These are phyloP conservation scores for Leishmania aethiopica DNA, from an alignment of 208 protist genomes.

Conservation along the genomic window DNA sequence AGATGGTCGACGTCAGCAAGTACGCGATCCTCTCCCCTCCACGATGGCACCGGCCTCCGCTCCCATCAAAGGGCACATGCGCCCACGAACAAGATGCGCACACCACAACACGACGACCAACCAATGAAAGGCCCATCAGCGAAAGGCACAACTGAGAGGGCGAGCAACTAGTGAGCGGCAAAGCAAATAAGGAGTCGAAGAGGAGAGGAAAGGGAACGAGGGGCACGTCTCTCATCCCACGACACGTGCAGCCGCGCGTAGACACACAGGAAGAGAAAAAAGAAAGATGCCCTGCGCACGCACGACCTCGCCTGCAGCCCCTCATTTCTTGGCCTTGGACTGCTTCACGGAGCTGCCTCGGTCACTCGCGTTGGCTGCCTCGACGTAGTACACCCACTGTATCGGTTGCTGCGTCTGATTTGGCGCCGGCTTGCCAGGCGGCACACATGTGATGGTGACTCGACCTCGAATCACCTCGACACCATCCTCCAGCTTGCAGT, in stretches of 20 bases:
- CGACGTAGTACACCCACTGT: constrained; percentile 91
- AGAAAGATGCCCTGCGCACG: background rate
- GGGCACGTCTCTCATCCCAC: background rate
- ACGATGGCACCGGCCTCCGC: background rate
- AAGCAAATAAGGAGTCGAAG: background rate
- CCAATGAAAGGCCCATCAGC: background rate
- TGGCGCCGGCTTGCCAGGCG: constrained; percentile 36
- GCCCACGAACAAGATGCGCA: background rate
- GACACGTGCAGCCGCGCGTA: background rate
- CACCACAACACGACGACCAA: background rate
- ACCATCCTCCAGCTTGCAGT: constrained; percentile 64
- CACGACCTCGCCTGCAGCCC: background rate
- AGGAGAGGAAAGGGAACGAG: background rate
- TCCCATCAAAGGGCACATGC: background rate
- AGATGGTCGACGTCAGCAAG: background rate
- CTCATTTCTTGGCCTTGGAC: constrained; percentile 17
- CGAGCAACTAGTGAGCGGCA: background rate
- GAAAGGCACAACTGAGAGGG: background rate
- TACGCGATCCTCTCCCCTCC: background rate
- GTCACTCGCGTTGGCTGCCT: constrained; percentile 34
- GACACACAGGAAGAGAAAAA: background rate
- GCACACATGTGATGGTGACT: constrained; percentile 41
- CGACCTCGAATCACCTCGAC: constrained; percentile 32
- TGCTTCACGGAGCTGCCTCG: constrained; percentile 16
- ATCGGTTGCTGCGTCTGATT: constrained; percentile 36